These are phyloP conservation scores for Clathrospora elynae DNA, from an alignment of 2,329 filamentous ascomycete genomes.

Conservation along the genomic window DNA sequence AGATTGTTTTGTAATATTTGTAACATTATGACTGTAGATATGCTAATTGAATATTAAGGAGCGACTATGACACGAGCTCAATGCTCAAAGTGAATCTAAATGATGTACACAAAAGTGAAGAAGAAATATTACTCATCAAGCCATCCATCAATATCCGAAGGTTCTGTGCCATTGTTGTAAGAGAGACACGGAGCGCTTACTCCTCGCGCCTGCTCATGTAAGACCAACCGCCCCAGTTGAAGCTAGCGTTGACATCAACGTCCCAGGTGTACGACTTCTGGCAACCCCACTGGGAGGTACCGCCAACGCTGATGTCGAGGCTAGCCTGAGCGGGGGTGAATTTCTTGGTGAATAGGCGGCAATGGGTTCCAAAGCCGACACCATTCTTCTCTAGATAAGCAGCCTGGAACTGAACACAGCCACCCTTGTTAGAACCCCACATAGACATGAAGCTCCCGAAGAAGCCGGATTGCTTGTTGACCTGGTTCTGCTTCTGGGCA, in stretches of 20 bases:
- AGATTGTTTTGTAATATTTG: too few species aligned
- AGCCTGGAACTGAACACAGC: conserved; percentile 34
- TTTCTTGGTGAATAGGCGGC: conserved; percentile 35
- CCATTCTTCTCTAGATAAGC: conserved; percentile 31
- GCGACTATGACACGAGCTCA: conserved; percentile 9
- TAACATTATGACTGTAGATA: conserved; percentile 10
- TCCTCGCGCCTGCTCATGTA: conserved; percentile 12
- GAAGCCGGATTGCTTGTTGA: conserved; percentile 25
- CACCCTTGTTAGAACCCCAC: conserved; percentile 28
- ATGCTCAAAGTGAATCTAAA: conserved; percentile 10
- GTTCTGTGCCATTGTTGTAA: conserved; percentile 3
- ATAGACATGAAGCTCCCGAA: conserved; percentile 18
- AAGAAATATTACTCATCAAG: conserved; percentile 6
- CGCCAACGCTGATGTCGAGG: conserved; percentile 25
- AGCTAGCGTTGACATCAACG: conserved; percentile 28
- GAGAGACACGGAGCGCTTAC: conserved; percentile 10
- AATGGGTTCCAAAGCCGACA: conserved; percentile 32
- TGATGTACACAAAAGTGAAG: conserved; percentile 5
- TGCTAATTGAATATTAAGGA: conserved; percentile 12
- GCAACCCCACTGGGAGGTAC: conserved; percentile 24
- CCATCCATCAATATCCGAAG: conserved; percentile 3
- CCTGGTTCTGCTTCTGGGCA: conserved; percentile 30
- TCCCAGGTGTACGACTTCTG: conserved; percentile 33
- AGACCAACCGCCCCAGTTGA: conserved; percentile 25
- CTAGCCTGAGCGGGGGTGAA: conserved; percentile 23